Percentiles rank a stretch among this genome's conserved stretches.
Evolutionary conservation across 495 filamentous ascomycete genomes (phyloP).

Genomic region (Trichoderma asperelloides): DNA sequence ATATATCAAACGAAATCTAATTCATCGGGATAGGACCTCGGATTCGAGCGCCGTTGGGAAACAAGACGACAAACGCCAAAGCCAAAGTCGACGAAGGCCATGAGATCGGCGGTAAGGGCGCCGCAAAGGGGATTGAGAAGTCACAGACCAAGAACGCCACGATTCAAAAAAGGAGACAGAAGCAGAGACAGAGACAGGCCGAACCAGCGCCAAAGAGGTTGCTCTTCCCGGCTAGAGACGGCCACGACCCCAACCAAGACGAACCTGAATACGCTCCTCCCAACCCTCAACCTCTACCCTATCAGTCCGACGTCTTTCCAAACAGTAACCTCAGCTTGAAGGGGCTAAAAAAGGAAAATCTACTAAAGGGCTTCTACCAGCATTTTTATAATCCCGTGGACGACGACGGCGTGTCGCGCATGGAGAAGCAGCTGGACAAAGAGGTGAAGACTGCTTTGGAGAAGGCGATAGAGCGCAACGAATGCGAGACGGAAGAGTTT

Average conservation of each 20-base stretch:
- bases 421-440: constrained; percentile 52
- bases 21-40: constrained; percentile 45
- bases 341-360: constrained; percentile 46
- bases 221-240: constrained; percentile 18
- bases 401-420: constrained; percentile 55
- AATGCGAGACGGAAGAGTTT: constrained; percentile 46
- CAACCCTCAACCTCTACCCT: constrained; percentile 51
- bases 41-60: constrained; percentile 72
- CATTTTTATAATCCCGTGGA: constrained; percentile 57
- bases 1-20: constrained; percentile 16
- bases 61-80: constrained; percentile 95
- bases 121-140: constrained; percentile 34
- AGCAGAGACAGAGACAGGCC: constrained; percentile 23
- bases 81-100: constrained; percentile 49
- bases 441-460: constrained; percentile 42
- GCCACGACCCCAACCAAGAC: constrained; percentile 20
- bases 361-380: constrained; percentile 59
- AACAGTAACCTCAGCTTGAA: constrained; percentile 43
- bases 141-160: constrained; percentile 30
- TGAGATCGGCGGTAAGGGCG: constrained; percentile 31
- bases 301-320: constrained; percentile 67
- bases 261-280: constrained; percentile 48
- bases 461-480: constrained; percentile 51
- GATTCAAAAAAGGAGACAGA: constrained; percentile 27
- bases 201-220: constrained; percentile 12